phyloP scores from a whole-genome alignment of 208 protist genomes.

The Trichomonas vaginalis region DNA sequence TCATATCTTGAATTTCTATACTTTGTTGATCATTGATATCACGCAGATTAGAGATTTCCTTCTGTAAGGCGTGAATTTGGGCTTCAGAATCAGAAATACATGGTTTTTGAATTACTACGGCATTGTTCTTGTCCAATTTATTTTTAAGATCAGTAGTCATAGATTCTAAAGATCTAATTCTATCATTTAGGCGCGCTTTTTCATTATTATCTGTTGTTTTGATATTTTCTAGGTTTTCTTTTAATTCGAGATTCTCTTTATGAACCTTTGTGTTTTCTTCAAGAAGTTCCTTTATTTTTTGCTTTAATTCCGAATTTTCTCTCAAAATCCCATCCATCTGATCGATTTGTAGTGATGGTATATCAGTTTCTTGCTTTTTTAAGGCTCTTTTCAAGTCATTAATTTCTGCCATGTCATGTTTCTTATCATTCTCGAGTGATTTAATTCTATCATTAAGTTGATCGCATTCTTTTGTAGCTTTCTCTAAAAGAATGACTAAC shows the following conservation, averaged over 20 bases:
- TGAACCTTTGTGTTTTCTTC: not conserved
- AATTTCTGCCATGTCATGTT: not conserved
- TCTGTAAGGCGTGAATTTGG: not conserved
- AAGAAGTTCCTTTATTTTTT: not conserved
- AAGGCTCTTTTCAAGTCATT: not conserved
- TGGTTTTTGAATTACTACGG: not conserved
- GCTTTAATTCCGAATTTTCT: not conserved
- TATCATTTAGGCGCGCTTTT: not conserved
- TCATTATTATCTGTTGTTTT: not conserved
- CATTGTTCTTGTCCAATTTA: not conserved
- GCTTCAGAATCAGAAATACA: not conserved
- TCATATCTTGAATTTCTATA: not conserved
- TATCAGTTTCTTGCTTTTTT: not conserved
- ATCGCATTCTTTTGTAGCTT: not conserved
- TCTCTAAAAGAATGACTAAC: not conserved
- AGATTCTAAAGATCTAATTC: not conserved
- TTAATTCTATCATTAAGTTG: not conserved
- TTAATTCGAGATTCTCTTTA: not conserved
- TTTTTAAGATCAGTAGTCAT: not conserved
- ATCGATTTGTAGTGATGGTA: not conserved
- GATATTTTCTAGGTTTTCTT: not conserved
- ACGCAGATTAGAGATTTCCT: not conserved
- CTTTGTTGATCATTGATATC: not conserved
- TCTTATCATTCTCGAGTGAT: not conserved
- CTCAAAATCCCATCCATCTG: not conserved